Evolutionary conservation across 2,329 filamentous ascomycete species (phyloP).

Genomic region (Fusarium tjaetaba): DNA sequence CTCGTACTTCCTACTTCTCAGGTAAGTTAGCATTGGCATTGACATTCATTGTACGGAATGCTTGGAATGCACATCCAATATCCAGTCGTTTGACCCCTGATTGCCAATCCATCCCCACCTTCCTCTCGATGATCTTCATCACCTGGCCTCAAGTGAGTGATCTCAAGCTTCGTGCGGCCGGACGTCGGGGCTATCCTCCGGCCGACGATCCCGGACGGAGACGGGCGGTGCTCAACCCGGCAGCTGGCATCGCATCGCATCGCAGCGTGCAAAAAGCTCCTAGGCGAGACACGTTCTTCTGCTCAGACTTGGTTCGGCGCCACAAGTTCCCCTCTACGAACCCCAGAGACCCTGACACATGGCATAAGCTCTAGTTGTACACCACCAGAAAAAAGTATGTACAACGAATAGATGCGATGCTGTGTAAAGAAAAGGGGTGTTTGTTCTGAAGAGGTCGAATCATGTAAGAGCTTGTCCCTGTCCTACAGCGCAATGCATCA

Average conservation of each 20-base stretch:
- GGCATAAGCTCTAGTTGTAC: slow-evolving; percentile 23
- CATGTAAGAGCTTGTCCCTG: slow-evolving; percentile 17
- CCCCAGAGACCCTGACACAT: slow-evolving; percentile 21
- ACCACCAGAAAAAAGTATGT: not conserved
- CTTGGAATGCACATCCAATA: slow-evolving; percentile 27
- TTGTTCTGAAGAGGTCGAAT: not conserved
- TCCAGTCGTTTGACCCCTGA: not conserved
- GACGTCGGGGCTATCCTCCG: slow-evolving; percentile 2
- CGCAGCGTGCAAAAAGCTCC: slow-evolving; percentile 18
- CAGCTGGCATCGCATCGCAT: not conserved
- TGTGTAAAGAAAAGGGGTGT: not conserved
- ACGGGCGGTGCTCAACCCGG: not conserved
- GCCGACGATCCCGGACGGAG: slow-evolving; percentile 2
- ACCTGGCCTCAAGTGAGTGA: slow-evolving; percentile 28
- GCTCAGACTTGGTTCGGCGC: slow-evolving; percentile 15
- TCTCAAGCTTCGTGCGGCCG: not conserved
- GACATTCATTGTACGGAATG: not conserved
- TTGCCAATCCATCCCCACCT: slow-evolving; percentile 3
- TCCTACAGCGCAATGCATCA: slow-evolving; percentile 21
- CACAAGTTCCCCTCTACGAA: slow-evolving; percentile 9
- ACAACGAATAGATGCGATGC: slow-evolving; percentile 8
- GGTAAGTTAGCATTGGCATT: slow-evolving; percentile 14
- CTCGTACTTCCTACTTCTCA: slow-evolving; percentile 19
- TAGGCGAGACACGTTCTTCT: slow-evolving; percentile 27
- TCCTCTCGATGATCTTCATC: slow-evolving; percentile 19